phyloP scores from a whole-genome alignment of 2,329 filamentous ascomycete species.

The Ceratocystiopsis sp. region DNA sequence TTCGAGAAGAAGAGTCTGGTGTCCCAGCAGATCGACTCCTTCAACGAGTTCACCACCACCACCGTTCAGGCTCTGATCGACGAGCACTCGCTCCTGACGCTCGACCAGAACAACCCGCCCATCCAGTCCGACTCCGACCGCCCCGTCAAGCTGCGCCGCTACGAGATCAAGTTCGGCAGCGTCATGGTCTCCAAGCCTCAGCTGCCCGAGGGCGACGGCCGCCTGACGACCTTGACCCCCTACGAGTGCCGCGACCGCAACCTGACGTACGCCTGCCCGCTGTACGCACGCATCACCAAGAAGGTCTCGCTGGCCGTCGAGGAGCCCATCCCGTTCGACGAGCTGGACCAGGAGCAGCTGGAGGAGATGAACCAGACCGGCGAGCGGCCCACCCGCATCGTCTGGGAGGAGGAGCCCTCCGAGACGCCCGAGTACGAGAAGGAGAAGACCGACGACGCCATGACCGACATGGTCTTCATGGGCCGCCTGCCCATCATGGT shows the following conservation, averaged over 20 bases:
- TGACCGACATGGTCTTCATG: conserved; percentile 67
- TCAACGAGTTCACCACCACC: conserved; percentile 87
- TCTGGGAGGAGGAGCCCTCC: conserved; percentile 44
- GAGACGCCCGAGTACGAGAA: conserved; percentile 34
- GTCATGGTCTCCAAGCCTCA: conserved; percentile 80
- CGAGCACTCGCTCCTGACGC: conserved; percentile 79
- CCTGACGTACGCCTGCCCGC: conserved; percentile 81
- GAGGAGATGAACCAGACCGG: conserved; percentile 36
- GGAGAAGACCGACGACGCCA: conserved; percentile 35
- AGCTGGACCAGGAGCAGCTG: conserved; percentile 50
- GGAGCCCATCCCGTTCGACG: conserved; percentile 45
- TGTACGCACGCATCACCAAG: conserved; percentile 79
- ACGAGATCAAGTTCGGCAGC: conserved; percentile 86
- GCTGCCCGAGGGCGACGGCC: conserved; percentile 84
- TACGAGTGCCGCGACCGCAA: conserved; percentile 94
- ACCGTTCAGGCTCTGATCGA: conserved; percentile 92
- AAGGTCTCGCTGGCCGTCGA: conserved; percentile 73
- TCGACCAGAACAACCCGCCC: conserved; percentile 79
- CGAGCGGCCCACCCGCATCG: conserved; percentile 38
- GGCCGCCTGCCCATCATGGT: conserved; percentile 97
- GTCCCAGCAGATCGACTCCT: conserved; percentile 94
- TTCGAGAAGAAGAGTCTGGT: conserved; percentile 93
- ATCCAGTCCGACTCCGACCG: conserved; percentile 57
- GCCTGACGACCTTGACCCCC: conserved; percentile 68
- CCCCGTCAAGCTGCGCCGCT: conserved; percentile 72